Base-by-base conservation (phyloP, 1,284 basidiomycete genomes). In the Cryptococcus hybrid region DNA sequence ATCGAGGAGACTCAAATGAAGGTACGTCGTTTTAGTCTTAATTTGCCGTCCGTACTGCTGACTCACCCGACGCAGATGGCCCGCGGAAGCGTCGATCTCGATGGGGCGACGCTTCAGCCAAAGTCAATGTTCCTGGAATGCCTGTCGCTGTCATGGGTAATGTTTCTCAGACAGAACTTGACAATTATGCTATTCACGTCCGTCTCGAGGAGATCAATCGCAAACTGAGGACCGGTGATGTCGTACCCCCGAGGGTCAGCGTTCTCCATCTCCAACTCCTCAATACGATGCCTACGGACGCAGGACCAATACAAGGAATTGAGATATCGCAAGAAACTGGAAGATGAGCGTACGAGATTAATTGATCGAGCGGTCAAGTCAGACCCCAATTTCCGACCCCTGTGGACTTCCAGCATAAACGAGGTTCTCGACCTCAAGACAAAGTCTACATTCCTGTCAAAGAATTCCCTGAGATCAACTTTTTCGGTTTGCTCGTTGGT, bases 391-490 rank as follows among this genome's bases (percentile, higher is more conserved):
- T 99, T 94, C 83, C 89, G 89, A 47, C 92, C 96, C 95, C 96
- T 8, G 97, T 94, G 73, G 90, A 96, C 60, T 73, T 79, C 47
- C 73, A 75, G 50, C 92, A 94, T 75, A 89, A 92, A 71, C 92
- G 93, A 74, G 90, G 89, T 42, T 88, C 90, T 59, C 86, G 92
- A 51, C 92, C 93, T 12, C 89, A 88, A 49, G 96, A 99, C 61
- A 99, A 99, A 79, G 95, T 99, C 58, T 99, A 98, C 76, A 94
- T 99, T 62, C 96, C 96, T 35, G 92, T 98, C 71, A 97, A 99
- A 76, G 96, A 99, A 80, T 99, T 99, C 72, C 96, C 96, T 4
- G 95, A 99, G 79, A 99, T 99, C 83, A 99, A 99, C 79, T 99
- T 99, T 79, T 99, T 99, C 70, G 96, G 96, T 69, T 82, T 99